Evolutionary conservation across 495 filamentous ascomycete genomes (phyloP).

Genomic region (Penicillium flavigenum): DNA sequence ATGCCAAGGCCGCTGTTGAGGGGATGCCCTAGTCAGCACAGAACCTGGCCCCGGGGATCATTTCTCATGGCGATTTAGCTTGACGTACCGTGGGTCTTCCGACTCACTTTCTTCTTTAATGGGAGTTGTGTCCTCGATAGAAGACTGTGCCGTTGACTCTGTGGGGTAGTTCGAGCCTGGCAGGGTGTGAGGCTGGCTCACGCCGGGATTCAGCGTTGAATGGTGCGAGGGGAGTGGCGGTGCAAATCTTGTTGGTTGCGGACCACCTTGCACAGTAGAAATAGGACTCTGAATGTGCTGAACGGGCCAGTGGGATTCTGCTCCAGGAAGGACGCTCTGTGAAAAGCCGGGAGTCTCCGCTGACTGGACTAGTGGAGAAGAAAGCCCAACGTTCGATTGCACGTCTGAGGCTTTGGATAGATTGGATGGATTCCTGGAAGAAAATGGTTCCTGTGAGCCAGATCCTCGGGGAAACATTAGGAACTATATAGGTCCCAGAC

Average conservation of each 20-base stretch:
- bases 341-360: conserved; percentile 21
- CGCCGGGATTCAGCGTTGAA: conserved; percentile 16
- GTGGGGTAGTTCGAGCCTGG: conserved; percentile 9
- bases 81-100: conserved; percentile 17
- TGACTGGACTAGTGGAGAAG: conserved; percentile 20
- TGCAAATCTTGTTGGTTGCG: conserved; percentile 13
- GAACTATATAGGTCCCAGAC: conserved; percentile 23
- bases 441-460: conserved; percentile 27
- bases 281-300: conserved; percentile 15
- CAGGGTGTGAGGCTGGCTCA: conserved; percentile 13
- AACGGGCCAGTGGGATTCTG: conserved; percentile 18
- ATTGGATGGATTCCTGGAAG: conserved; percentile 21
- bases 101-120: conserved; percentile 10
- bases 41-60: neutral
- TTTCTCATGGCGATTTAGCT: neutral
- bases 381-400: conserved; percentile 4
- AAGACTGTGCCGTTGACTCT: conserved; percentile 11
- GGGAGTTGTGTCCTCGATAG: conserved; percentile 9
- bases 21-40: conserved; percentile 10
- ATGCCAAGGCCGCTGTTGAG: conserved; percentile 23
- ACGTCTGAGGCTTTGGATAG: conserved; percentile 13
- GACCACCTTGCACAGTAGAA: conserved; percentile 9
- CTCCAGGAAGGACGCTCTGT: conserved; percentile 11
- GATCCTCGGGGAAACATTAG: conserved; percentile 24
- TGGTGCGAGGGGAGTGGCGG: conserved; percentile 12